These are phyloP conservation scores for Phytophthora colocasiae DNA, from an alignment of 352 stramenopile genomes.

Conservation along the genomic window DNA sequence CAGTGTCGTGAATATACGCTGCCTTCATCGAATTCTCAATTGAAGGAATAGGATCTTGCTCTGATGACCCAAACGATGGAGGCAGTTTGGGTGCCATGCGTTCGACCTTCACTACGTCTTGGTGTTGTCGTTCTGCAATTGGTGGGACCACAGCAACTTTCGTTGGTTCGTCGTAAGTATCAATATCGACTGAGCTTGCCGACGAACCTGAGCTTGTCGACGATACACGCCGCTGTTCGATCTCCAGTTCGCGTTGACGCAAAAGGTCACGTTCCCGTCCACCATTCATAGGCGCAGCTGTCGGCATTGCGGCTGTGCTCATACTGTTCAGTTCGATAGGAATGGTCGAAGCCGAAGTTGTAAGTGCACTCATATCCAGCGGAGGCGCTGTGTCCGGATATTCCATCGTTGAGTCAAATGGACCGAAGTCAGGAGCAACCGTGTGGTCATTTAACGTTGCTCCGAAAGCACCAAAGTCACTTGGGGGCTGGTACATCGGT, in stretches of 20 bases:
- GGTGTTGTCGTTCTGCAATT: conserved; percentile 32
- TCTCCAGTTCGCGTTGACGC: conserved; percentile 28
- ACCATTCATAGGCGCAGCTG: conserved; percentile 13
- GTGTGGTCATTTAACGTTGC: conserved; percentile 30
- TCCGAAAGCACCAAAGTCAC: conserved; percentile 33
- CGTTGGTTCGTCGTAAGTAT: conserved; percentile 52
- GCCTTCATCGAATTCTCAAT: conserved; percentile 18
- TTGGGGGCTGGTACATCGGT: conserved; percentile 33
- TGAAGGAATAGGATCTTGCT: neutral
- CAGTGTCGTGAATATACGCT: conserved; percentile 30
- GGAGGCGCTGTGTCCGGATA: conserved; percentile 20
- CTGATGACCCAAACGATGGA: neutral
- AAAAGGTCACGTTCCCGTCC: conserved; percentile 20
- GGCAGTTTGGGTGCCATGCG: neutral
- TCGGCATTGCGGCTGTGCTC: conserved; percentile 10
- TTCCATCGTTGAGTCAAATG: conserved; percentile 33
- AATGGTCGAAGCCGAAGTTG: conserved; percentile 28
- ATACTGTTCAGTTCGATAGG: conserved; percentile 29
- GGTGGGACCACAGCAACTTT: conserved; percentile 14
- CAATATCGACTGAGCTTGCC: conserved; percentile 74
- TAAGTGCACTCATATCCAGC: conserved; percentile 46
- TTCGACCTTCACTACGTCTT: conserved; percentile 1
- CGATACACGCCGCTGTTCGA: conserved; percentile 42
- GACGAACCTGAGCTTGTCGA: conserved; percentile 74
- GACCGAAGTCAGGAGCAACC: conserved; percentile 27